Evolutionary conservation across 1,139 yeast genomes (phyloP).

Genomic region (Candida sanyaensis): DNA sequence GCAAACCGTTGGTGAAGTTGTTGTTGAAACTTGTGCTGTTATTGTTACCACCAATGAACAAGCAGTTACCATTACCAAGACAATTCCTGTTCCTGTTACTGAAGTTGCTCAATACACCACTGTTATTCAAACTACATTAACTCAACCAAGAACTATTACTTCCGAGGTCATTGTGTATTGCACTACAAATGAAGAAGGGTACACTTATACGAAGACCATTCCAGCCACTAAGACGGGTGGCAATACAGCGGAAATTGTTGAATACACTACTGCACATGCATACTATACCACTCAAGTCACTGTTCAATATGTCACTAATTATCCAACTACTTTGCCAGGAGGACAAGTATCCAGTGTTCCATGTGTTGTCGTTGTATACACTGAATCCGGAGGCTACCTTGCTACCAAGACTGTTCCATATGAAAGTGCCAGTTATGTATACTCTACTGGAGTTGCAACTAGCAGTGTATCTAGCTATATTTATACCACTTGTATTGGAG

Average conservation of each 20-base stretch:
- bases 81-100: neutral
- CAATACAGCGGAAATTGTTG: neutral
- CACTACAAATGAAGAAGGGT: neutral
- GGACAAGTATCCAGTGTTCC: neutral
- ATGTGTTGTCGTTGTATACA: too few relatives aligned
- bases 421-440: too few relatives aligned
- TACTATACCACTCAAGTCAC: too few relatives aligned
- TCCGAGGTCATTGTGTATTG: neutral
- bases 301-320: neutral
- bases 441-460: too few relatives aligned
- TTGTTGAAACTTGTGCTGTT: neutral
- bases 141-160: neutral
- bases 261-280: neutral
- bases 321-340: neutral
- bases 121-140: neutral
- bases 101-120: neutral
- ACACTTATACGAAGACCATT: neutral
- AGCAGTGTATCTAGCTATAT: too few relatives aligned
- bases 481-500: too few relatives aligned
- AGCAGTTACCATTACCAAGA: neutral
- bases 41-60: conserved; percentile 1
- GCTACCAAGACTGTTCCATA: too few relatives aligned
- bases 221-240: neutral
- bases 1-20: neutral
- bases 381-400: too few relatives aligned